Evolutionary conservation across 805 yeast species (phyloP), one percentile per base, ranked within the genome.

Genomic region (Yarrowia hollandica): DNA sequence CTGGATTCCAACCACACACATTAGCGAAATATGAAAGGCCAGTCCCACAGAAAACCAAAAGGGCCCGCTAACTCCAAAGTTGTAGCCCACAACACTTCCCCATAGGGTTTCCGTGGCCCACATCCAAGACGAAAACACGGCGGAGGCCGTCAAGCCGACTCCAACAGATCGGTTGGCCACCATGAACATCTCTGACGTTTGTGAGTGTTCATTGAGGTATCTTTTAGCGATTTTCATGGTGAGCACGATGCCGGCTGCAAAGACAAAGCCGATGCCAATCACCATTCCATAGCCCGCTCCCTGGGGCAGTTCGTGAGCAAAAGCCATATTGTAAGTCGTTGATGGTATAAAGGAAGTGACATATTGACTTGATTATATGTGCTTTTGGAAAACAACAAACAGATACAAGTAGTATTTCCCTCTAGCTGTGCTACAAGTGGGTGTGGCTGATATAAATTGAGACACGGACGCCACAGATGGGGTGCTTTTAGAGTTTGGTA

Each of bases 221-320:
- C 54, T 39, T 30, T 54, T 61, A 16, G 67, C 65, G 23, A 67
- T 22, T 44, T 48, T 38, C 21, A 71, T 66, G 34, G 64, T 60
- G 30, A 69, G 60, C 18, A 78, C 68, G 68, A 69, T 68, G 8
- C 65, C 64, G 2, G 60, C 54, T 18, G 72, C 68, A 68, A 89
- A 89, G 18, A 83, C 83, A 38, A 84, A 79, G 39, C 96, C 95
- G 34, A 89, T 76, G 16, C 96, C 96, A 33, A 86, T 84, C 25
- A 89, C 86, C 61, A 89, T 83, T 26, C 86, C 96, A 65, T 88
- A 88, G 4, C 96, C 96, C 3, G 87, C 90, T 41, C 88, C 85
- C 71, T 61, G 63, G 23, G 56, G 56, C 6, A 48, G 56, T n/a
- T 28, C 18, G 4, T 44, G 25, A 1, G 10, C 1, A 6, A 10